Base-by-base conservation (phyloP, 352 stramenopile genomes). In the Phytopythium kandeliae region DNA sequence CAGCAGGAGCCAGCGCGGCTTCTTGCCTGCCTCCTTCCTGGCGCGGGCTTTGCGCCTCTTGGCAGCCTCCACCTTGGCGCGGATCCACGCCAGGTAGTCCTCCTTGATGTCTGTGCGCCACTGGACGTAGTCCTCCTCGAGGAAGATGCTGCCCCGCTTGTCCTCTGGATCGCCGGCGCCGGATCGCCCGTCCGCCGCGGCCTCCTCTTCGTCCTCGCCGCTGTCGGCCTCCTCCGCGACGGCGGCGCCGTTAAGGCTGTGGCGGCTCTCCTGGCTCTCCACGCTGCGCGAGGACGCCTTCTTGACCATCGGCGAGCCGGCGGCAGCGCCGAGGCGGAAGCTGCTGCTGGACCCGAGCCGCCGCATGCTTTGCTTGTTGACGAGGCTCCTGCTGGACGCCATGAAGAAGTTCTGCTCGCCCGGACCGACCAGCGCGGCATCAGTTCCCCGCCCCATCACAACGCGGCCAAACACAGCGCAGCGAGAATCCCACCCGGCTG, bases 61-160 rank as follows among this genome's bases (percentile, higher is more conserved):
- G 50, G 69, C 76, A 4, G 60, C 61, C 45, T 75, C 76, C 6
- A 88, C 54, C 52, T 86, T 86, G 44, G 72, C 71, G 35, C 71
- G 76, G 37, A 88, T 51, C 78, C 78, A 88, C 46, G 67, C 72
- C 36, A 90, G 42, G 48, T 90, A 90, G 60, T 90, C 74, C 16
- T 80, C 72, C 60, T 90, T 85, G 34, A 86, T 68, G 57, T 85
- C 47, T 4, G 75, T 86, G n/a, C 75, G 71, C 78, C 78, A 89
- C 33, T 73, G 55, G 26, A 74, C 48, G 60, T 87, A 87, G 41
- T 82, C 69, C 15, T 70, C 57, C 55, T 89, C 78, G 49, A 86
- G 57, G 34, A 87, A 85, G 0, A 70, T 70, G 37, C 63, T 74
- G n/a, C 50, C 69, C 2, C 26, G 40, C 34, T 35, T 21, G 2